Conservation (phyloP, 2,329 filamentous ascomycete genomes). For the Zymoseptoria ardabiliae region DNA sequence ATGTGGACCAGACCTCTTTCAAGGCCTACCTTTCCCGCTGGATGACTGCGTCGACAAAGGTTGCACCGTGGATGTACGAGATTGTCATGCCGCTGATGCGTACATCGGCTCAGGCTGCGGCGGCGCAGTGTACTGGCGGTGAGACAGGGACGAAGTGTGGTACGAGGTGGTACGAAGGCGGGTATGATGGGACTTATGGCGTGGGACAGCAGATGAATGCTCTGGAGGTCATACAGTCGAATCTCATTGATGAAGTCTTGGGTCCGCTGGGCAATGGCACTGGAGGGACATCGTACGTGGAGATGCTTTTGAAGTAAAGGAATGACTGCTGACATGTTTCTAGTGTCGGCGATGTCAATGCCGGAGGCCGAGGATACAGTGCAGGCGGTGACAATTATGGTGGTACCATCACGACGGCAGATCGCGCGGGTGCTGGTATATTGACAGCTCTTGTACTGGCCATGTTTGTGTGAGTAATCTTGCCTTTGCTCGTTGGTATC, state of each 20-base stretch:
- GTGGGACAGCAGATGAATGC: slow-evolving; percentile 54
- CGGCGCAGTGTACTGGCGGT: slow-evolving; percentile 41
- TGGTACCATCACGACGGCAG: slow-evolving; percentile 18
- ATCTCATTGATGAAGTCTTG: slow-evolving; percentile 32
- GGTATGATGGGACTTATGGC: slow-evolving; percentile 42
- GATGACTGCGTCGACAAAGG: slow-evolving; percentile 49
- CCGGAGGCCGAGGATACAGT: slow-evolving; percentile 15
- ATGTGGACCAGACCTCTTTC: slow-evolving; percentile 40
- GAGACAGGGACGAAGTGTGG: slow-evolving; percentile 39
- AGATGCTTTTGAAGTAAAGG: not conserved
- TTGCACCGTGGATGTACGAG: slow-evolving; percentile 50
- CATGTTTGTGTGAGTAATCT: not conserved
- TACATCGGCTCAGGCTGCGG: slow-evolving; percentile 48
- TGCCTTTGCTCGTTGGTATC: not conserved
- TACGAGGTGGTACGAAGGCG: slow-evolving; percentile 34
- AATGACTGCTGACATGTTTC: not conserved
- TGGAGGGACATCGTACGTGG: slow-evolving; percentile 35
- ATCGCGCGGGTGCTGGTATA: slow-evolving; percentile 18
- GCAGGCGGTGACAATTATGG: not conserved
- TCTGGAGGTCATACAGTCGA: slow-evolving; percentile 44
- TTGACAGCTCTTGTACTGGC: slow-evolving; percentile 14
- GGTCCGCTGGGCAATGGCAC: slow-evolving; percentile 42
- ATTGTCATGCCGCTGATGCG: slow-evolving; percentile 46
- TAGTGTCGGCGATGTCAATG: slow-evolving; percentile 10
- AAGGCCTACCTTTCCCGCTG: slow-evolving; percentile 44